Base-by-base conservation (phyloP, 805 yeast species). In the Grigorovia transvaalensis region DNA sequence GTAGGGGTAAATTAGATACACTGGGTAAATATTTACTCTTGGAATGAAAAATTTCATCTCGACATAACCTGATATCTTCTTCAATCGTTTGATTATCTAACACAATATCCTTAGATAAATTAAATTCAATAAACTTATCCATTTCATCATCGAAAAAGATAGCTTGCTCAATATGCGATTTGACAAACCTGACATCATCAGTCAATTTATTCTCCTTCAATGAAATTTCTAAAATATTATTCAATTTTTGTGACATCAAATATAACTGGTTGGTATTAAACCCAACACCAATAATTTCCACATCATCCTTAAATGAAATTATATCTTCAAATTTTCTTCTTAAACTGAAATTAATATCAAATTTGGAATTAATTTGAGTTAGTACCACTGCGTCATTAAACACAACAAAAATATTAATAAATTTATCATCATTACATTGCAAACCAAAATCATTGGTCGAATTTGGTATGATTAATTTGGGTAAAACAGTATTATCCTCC, bases 81-180 rank as follows among this genome's bases (percentile, higher is more conserved):
- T 77, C 81, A 19, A 82, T 65, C 35, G 75, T 80, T 1, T 63
- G 59, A 1, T 64, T 54, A 30, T 75, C 74, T 51, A 80, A 67
- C 9, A 74, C 73, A 3, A 79, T 67, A 13, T 73, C 76, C 2
- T 63, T 59, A 4, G 77, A 73, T 45, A 67, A 75, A 61, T 66
- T 72, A 55, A 81, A 78, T 23, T 73, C 72, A 18, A 81, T 62
- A 7, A 83, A 82, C 53, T 72, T 78, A 18, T 65, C 60, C 8
- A 11, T 33, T 33, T 33, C 38, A 1, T 80, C 75, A 55, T 79
- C 85, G 59, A 82, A 84, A 51, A 64, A 67, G 1, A 90, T 79
- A 0, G 90, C 96, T 66, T 90, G 97, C 57, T 85, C 93, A 20
- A 91, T 78, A 58, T 83, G 90, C 0, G 88, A 78, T 61, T 82